Percentiles rank a stretch among this genome's conserved stretches.
Evolutionary conservation across 2,329 filamentous ascomycete genomes (phyloP).

Genomic region (Alternaria infectoria): DNA sequence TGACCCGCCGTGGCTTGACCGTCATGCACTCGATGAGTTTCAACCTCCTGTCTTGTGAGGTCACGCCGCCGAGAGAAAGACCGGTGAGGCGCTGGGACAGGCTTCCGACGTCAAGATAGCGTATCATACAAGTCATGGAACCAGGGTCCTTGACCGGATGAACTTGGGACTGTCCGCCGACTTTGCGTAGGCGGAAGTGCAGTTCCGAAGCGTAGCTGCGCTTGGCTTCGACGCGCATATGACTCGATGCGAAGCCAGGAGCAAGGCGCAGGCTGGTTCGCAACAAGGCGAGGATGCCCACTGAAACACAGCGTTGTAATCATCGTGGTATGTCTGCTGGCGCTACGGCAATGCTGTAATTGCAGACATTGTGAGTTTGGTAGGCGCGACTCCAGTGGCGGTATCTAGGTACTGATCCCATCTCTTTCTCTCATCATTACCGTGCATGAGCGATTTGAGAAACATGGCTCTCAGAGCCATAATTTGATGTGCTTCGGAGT

Average conservation of each 20-base stretch:
- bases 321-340: neutral
- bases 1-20: slow-evolving; percentile 18
- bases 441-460: neutral
- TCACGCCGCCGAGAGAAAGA: slow-evolving; percentile 6
- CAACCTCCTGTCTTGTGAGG: slow-evolving; percentile 19
- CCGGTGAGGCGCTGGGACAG: slow-evolving; percentile 9
- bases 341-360: neutral
- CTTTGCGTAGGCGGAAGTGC: slow-evolving; percentile 5
- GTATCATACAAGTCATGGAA: neutral
- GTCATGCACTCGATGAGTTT: slow-evolving; percentile 19
- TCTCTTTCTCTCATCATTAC: neutral
- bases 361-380: neutral
- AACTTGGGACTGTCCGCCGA: slow-evolving; percentile 5
- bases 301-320: neutral
- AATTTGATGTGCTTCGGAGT: neutral
- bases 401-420: neutral
- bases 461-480: neutral
- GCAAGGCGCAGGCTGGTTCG: neutral
- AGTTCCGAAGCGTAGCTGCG: slow-evolving; percentile 2
- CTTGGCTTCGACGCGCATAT: slow-evolving; percentile 4
- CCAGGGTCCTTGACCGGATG: slow-evolving; percentile 2
- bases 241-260: slow-evolving; percentile 6
- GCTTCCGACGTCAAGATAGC: slow-evolving; percentile 10
- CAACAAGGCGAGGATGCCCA: neutral
- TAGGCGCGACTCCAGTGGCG: neutral